phyloP scores from a whole-genome alignment of 805 yeast species.

The Metschnikowia dekortorum region DNA sequence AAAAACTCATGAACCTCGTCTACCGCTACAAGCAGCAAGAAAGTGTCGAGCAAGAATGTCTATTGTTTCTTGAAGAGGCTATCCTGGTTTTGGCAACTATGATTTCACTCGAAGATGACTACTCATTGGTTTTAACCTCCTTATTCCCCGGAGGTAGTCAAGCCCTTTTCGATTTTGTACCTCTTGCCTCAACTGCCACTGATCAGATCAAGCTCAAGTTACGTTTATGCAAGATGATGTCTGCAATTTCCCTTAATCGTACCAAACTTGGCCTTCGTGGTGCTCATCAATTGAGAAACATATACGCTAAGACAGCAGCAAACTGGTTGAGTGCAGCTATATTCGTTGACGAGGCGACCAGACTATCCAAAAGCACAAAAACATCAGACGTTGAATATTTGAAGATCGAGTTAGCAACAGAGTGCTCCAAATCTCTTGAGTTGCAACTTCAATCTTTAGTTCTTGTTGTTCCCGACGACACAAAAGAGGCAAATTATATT shows the following conservation, averaged over 20 bases:
- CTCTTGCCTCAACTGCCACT: slow-evolving; percentile 22
- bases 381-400: slow-evolving; percentile 41
- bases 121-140: slow-evolving; percentile 31
- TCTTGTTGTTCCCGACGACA: slow-evolving; percentile 55
- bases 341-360: slow-evolving; percentile 24
- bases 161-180: slow-evolving; percentile 25
- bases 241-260: slow-evolving; percentile 32
- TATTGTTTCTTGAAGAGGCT: slow-evolving; percentile 46
- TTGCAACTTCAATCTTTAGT: slow-evolving; percentile 52
- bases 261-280: slow-evolving; percentile 35
- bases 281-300: slow-evolving; percentile 46
- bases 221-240: slow-evolving; percentile 38
- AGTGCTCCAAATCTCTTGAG: slow-evolving; percentile 56
- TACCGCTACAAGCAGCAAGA: slow-evolving; percentile 28
- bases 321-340: slow-evolving; percentile 56
- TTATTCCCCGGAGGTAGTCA: slow-evolving; percentile 28
- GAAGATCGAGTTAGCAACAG: slow-evolving; percentile 58
- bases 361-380: neutral
- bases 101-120: slow-evolving; percentile 31
- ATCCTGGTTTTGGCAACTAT: slow-evolving; percentile 42
- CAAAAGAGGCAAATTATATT: slow-evolving; percentile 47
- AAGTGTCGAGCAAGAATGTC: slow-evolving; percentile 24
- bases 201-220: slow-evolving; percentile 38
- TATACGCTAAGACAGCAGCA: slow-evolving; percentile 41
- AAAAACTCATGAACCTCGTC: slow-evolving; percentile 38